Percentiles rank a stretch among this genome's conserved stretches.
These are phyloP conservation scores for Saccharomyces hybrid DNA, from an alignment of 1,139 yeast genomes.

Conservation along the genomic window DNA sequence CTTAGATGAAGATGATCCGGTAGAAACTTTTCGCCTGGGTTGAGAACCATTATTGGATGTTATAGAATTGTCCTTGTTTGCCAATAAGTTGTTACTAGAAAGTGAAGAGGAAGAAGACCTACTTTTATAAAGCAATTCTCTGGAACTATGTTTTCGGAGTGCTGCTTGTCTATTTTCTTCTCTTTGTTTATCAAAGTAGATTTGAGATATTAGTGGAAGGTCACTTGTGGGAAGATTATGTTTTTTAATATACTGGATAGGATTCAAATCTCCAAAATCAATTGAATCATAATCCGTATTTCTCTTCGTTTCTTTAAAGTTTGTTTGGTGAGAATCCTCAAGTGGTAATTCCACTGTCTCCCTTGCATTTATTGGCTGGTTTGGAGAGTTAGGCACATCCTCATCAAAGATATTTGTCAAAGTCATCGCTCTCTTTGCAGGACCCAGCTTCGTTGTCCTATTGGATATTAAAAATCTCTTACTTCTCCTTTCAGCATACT, in stretches of 20 bases:
- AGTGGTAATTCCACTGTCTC: conserved; percentile 1
- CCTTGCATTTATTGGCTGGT: conserved; percentile 4
- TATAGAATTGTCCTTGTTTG: background rate
- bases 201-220: conserved; percentile 31
- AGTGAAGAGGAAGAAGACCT: background rate
- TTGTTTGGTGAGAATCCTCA: background rate
- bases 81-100: background rate
- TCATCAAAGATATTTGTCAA: background rate
- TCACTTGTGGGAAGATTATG: conserved; percentile 32
- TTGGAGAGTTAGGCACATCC: background rate
- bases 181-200: conserved; percentile 33
- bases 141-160: conserved; percentile 1
- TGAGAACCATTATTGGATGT: background rate
- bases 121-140: background rate
- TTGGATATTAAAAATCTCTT: conserved; percentile 26
- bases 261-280: conserved; percentile 34
- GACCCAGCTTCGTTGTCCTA: conserved; percentile 31
- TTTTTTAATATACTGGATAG: conserved; percentile 33
- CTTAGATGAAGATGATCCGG: conserved; percentile 1
- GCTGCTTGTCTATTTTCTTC: conserved; percentile 28
- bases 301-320: background rate
- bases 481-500: conserved; percentile 30
- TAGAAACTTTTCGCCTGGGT: background rate
- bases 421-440: conserved; percentile 32
- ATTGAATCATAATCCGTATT: conserved; percentile 17